phyloP scores from a whole-genome alignment of 371 early-diverging fungal genomes.

The Synchytrium microbalum region DNA sequence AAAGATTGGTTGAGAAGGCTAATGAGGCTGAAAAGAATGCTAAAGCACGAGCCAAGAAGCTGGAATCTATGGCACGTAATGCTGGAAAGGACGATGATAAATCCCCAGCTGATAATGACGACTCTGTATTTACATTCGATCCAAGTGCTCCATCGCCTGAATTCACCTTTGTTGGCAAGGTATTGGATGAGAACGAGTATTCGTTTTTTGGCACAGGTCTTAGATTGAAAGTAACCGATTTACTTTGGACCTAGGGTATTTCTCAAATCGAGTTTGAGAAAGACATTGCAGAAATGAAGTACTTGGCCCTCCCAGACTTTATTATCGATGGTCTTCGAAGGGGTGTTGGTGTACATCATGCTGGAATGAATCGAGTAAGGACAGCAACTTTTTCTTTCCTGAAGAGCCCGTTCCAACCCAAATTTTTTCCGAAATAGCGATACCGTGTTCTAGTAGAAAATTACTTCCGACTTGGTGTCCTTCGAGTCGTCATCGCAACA shows the following conservation, averaged over 20 bases:
- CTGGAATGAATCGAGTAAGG: conserved; percentile 33
- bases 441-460: conserved; percentile 45
- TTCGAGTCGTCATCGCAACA: conserved; percentile 50
- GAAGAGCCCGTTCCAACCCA: too few species aligned
- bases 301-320: conserved; percentile 6
- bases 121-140: conserved; percentile 15
- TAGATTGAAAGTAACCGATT: too few species aligned
- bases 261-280: conserved; percentile 13
- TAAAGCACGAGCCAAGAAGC: conserved; percentile 12
- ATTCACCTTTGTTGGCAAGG: conserved; percentile 19
- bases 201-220: too few species aligned
- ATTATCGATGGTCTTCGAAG: conserved; percentile 32
- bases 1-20: conserved; percentile 13
- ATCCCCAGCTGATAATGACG: neutral
- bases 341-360: conserved; percentile 59
- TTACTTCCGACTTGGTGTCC: conserved; percentile 44
- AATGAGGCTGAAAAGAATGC: conserved; percentile 4
- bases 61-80: conserved; percentile 7
- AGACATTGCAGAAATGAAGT: conserved; percentile 3
- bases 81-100: conserved; percentile 9
- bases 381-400: too few species aligned
- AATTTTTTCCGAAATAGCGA: too few species aligned
- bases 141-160: conserved; percentile 20
- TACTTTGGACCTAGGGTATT: neutral
- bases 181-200: too few species aligned